Percentiles rank a stretch among this genome's conserved stretches.
Evolutionary conservation across 2,329 filamentous ascomycete genomes (phyloP).

Genomic region (Lasiodiplodia theobromae): DNA sequence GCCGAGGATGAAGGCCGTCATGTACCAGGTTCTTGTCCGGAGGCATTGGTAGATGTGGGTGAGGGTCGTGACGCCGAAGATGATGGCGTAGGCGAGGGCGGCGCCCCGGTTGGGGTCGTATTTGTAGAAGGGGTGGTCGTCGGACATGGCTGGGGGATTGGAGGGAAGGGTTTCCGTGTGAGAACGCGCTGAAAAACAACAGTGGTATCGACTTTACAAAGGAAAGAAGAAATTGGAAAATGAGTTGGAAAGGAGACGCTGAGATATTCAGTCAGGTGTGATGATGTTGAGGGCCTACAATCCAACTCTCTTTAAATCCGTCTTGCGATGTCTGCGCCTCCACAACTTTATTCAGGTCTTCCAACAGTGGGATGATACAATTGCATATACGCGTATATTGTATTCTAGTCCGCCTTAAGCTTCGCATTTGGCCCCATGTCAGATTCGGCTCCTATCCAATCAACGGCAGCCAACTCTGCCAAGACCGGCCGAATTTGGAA

Average conservation of each 20-base stretch:
- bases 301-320: background rate
- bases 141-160: background rate
- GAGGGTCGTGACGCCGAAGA: background rate
- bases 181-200: too few species aligned
- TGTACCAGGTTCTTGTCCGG: constrained; percentile 8
- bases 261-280: background rate
- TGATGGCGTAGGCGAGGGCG: constrained; percentile 10
- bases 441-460: too few species aligned
- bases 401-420: too few species aligned
- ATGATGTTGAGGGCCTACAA: background rate
- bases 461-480: too few species aligned
- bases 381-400: background rate
- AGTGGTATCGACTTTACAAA: too few species aligned
- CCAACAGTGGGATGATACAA: background rate
- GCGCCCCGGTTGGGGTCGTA: constrained; percentile 40
- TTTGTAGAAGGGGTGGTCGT: constrained; percentile 38
- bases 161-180: too few species aligned
- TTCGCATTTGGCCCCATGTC: too few species aligned
- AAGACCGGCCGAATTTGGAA: too few species aligned
- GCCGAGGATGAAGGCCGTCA: background rate
- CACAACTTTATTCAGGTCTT: background rate
- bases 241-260: background rate
- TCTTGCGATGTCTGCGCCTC: background rate
- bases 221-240: background rate
- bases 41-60: background rate